These are phyloP conservation scores for Mediolabrus comicus DNA, from an alignment of 108 stramenopile genomes.

Conservation along the genomic window DNA sequence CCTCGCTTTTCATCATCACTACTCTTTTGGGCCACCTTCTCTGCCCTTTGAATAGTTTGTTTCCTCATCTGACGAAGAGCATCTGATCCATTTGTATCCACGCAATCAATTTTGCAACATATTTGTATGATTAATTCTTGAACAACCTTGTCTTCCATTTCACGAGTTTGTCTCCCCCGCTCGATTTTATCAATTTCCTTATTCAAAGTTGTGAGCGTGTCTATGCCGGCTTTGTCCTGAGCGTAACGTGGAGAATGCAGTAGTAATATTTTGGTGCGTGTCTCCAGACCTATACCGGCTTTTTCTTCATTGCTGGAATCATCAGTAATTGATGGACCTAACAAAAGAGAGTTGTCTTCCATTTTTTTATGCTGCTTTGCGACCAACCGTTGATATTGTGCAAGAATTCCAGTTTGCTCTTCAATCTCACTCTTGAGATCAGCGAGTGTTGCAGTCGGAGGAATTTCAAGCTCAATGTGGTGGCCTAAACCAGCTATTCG, in stretches of 20 bases:
- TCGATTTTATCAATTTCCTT: constrained; percentile 57
- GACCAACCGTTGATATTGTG: constrained; percentile 54
- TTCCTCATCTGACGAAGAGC: constrained; percentile 53
- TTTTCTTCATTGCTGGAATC: neutral
- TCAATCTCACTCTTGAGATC: constrained; percentile 48
- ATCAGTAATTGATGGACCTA: constrained; percentile 23
- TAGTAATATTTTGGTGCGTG: constrained; percentile 55
- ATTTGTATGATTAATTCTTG: constrained; percentile 58
- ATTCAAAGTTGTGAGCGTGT: constrained; percentile 17
- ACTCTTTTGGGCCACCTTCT: constrained; percentile 39
- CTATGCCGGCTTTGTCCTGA: constrained; percentile 47
- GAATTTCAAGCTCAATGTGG: constrained; percentile 34
- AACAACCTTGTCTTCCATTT: constrained; percentile 30
- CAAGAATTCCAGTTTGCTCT: constrained; percentile 24
- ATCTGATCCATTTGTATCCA: constrained; percentile 58
- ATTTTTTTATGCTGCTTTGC: constrained; percentile 43
- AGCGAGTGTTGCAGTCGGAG: constrained; percentile 42
- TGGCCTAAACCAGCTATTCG: constrained; percentile 57
- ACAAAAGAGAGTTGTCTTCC: constrained; percentile 37
- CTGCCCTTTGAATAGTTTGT: constrained; percentile 47
- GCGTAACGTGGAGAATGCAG: constrained; percentile 50
- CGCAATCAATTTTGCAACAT: constrained; percentile 60
- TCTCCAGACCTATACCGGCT: constrained; percentile 38
- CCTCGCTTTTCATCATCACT: constrained; percentile 19
- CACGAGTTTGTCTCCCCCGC: constrained; percentile 1